Evolutionary conservation across 2,329 filamentous ascomycete species (phyloP), one percentile per base, ranked within the genome.

Genomic region (Fusarium camptoceras): DNA sequence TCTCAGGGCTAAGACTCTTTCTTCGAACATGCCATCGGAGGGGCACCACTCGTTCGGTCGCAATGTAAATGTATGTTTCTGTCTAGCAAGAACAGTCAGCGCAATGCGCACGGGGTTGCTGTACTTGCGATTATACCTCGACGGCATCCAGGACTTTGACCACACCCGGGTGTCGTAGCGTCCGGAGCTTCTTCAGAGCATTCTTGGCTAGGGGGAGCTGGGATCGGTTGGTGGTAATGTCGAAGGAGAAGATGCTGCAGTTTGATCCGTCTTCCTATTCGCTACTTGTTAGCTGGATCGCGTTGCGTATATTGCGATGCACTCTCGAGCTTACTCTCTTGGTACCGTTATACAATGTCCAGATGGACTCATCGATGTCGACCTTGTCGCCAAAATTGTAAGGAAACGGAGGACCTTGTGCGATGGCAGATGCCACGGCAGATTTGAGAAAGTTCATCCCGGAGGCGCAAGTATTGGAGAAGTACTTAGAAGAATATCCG

Each of bases 361-460:
- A 99, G 76, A 98, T 94, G 27, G 95, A 97, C 77, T 96, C 90
- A 79, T 97, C 93, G 55, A 96, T 86, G 78, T 98, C 95, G 64
- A 98, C 92, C 79, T 92, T 89, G 81, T 99, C 96, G 75, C 94
- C 95, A 78, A 98, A 96, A 49, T 88, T 91, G 79, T 97, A 98
- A 7, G 94, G 94, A 78, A 98, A 97, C 8, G 94, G 91, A 55
- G 94, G 94, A 3, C 95, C 94, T 80, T 97, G 96, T 47, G 96
- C 93, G 76, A 99, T 98, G 74, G 94, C 95, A 66, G 96, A 98
- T 47, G 94, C 95, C 78, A 98, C 94, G 55, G 96, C 96, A 66
- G 94, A 98, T 83, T 98, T 98, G 78, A 99, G 88, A 78, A 98
- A 98, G 80, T 99, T 94, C 96, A 99, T 99, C 73, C 58, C 63